Evolutionary conservation across 257 asterid species (phyloP).

Genomic region (Cruciata laevipes): DNA sequence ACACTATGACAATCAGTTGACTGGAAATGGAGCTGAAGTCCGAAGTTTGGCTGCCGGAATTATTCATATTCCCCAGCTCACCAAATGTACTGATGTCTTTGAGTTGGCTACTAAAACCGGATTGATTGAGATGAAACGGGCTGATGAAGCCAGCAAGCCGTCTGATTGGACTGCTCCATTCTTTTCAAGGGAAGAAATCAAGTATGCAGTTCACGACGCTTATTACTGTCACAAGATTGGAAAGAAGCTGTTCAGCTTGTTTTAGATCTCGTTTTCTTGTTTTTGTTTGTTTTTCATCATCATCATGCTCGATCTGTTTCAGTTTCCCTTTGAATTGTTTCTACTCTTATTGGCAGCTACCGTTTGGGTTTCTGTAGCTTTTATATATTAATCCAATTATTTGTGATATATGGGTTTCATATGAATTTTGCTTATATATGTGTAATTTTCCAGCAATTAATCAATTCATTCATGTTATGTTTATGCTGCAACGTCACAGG

Average conservation of each 20-base stretch:
- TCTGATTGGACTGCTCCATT: neutral
- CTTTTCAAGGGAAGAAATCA: neutral
- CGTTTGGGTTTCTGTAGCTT: no score
- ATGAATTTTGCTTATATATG: no score
- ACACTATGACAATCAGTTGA: neutral
- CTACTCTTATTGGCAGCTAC: no score
- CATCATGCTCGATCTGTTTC: no score
- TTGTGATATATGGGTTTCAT: no score
- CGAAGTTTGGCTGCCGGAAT: neutral
- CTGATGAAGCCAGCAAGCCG: neutral
- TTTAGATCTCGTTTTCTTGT: neutral
- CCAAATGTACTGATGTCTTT: neutral
- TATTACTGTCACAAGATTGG: neutral
- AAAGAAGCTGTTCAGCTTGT: neutral
- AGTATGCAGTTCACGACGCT: neutral
- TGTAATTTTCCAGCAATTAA: no score
- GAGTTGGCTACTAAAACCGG: neutral
- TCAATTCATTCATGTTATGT: no score
- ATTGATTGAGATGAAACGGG: neutral
- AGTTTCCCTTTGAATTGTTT: no score
- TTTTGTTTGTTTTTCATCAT: no score
- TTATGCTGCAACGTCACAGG: no score
- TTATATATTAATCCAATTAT: no score
- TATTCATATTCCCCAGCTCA: neutral
- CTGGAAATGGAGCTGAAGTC: conserved; percentile 2